Evolutionary conservation across 495 filamentous ascomycete genomes (phyloP), one percentile per base, ranked within the genome.

Genomic region (Aspergillus indologenus): DNA sequence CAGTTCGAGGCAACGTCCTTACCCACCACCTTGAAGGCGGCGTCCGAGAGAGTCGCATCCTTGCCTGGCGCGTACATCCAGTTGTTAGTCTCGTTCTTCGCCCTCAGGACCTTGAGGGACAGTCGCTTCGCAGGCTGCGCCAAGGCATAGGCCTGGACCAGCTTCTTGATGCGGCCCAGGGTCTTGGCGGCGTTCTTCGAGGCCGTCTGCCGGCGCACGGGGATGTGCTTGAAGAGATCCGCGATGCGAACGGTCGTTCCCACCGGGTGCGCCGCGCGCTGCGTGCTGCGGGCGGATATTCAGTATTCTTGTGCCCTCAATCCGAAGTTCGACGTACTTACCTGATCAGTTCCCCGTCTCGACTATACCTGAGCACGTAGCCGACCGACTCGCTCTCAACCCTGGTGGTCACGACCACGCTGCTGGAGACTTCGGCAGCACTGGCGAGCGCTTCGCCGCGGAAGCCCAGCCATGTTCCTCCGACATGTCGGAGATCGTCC

Each of bases 381-480:
- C 85, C 92, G 22, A 87, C 85, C n/a, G 79, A 66, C 60, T 96
- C 89, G 0, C 85, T 80, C 47, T 87, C 83, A 19, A 85, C 78
- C 49, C 87, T 82, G 0, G 94, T 98, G 3, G 81, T 87, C 34
- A 97, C 73, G 1, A 73, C 78, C 53, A 97, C 60, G 2, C 74
- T 61, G 5, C 85, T 79, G 15, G 81, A 88, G 61, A 96, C 68
- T 56, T 90, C 83, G 18, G 85, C 87, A 24, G 83, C 82, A 68
- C 89, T 92, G 0, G 92, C 90, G 51, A 98, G 71, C 11, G 94
- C 92, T 68, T 92, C 86, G 11, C 94, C 94, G 51, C 94, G 80
- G 66, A 98, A 98, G 0, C 94, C 94, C 42, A 96, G 75, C 2
- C 79, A 88, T n/a, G 72, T 79, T 0, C 86, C 85, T 18, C 85